Base-by-base conservation (phyloP, 1,284 basidiomycete genomes). In the Irpex lacteus region DNA sequence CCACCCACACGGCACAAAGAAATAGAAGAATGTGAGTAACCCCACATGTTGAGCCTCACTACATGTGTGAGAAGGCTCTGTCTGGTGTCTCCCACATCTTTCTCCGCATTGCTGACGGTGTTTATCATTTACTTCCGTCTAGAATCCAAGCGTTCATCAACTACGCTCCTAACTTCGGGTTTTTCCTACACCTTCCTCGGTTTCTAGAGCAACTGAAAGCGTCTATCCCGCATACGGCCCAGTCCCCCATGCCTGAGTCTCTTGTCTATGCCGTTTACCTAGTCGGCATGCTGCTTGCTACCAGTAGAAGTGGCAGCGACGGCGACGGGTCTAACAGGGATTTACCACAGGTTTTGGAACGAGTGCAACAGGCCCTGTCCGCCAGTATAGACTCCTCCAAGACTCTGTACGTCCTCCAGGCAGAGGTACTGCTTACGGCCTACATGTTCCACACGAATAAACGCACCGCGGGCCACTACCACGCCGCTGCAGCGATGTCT, bases 351-450 rank as follows among this genome's bases (percentile, higher is more conserved):
- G 74, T 74, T 59, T 72, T 78, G 61, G 66, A 71, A 47, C 69
- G 74, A 34, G 70, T 70, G 4, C 64, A 78, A 56, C 69, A 78
- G 34, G 62, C 69, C 36, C 74, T 73, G 58, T 71, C 77, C 8
- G 73, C 67, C 62, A 76, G 71, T 13, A 70, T 75, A 9, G 75
- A 80, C 63, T 76, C 80, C 2, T 69, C 74, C 44, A 72, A 72
- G 52, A 73, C 79, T 4, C 67, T 82, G 13, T 78, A 82, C 59
- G 74, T 73, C 11, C 76, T 83, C 44, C 81, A 83, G 66, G 80
- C 81, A 0, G 80, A 83, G 61, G 73, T 82, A 3, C 74, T 85
- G 6, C 73, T 85, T 19, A 75, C 81, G 0, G 75, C 76, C 60
- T 83, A 82, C 69, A 81, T 81, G 69, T 76, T 80, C 60, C 76